Evolutionary conservation across 1,284 basidiomycete genomes (phyloP).

Genomic region (Entoloma clypeatum): DNA sequence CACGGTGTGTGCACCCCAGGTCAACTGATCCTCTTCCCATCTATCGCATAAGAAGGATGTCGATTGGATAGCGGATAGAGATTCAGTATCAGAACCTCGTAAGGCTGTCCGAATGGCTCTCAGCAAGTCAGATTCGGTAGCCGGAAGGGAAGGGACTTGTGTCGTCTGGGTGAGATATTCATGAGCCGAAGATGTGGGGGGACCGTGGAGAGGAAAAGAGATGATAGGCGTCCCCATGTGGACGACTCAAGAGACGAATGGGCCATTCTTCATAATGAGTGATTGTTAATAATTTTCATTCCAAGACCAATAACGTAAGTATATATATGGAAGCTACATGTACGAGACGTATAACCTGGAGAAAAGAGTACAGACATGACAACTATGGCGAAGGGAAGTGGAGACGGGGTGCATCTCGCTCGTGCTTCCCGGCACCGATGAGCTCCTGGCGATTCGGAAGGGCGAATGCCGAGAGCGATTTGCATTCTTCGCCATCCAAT

Average conservation of each 20-base stretch:
- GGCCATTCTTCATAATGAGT: slow-evolving; percentile 9
- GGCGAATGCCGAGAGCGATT: slow-evolving; percentile 41
- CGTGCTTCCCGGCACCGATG: slow-evolving; percentile 23
- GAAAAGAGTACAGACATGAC: slow-evolving; percentile 8
- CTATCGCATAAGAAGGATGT: slow-evolving; percentile 34
- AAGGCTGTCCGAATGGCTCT: slow-evolving; percentile 49
- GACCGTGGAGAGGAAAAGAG: slow-evolving; percentile 34
- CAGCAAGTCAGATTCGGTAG: slow-evolving; percentile 43
- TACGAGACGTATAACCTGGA: no score
- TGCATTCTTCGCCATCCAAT: slow-evolving; percentile 59
- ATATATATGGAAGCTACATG: no score
- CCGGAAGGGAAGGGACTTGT: slow-evolving; percentile 9
- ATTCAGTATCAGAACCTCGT: slow-evolving; percentile 44
- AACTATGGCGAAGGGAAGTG: slow-evolving; percentile 19
- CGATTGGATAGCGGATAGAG: slow-evolving; percentile 34
- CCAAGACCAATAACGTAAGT: no score
- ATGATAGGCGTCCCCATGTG: slow-evolving; percentile 15
- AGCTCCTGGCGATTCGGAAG: slow-evolving; percentile 31
- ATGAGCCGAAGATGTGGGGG: slow-evolving; percentile 29
- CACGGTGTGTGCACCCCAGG: slow-evolving; percentile 69
- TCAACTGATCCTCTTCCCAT: slow-evolving; percentile 49
- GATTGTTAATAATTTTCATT: slow-evolving; percentile 4
- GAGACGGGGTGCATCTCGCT: slow-evolving; percentile 17
- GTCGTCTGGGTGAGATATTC: slow-evolving; percentile 26
- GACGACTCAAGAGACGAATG: no score